Conservation (phyloP, 2,329 filamentous ascomycete genomes). For the Aaosphaeria arxii region DNA sequence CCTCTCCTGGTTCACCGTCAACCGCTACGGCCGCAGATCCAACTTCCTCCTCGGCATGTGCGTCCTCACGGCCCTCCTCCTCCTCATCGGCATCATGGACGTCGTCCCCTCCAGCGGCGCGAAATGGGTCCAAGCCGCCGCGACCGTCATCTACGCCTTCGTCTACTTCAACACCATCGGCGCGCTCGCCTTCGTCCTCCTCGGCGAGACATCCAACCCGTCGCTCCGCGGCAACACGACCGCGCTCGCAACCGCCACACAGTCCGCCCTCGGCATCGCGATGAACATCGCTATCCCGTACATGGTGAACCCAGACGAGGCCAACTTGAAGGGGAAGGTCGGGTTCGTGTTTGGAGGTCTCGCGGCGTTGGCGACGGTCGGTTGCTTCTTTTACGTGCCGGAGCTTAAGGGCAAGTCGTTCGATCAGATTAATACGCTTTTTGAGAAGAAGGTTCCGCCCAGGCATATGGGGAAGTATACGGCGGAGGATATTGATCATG, state of each 20-base stretch:
- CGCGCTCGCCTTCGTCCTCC: conserved; percentile 81
- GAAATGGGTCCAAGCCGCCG: conserved; percentile 43
- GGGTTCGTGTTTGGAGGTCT: conserved; percentile 40
- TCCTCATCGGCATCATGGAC: conserved; percentile 47
- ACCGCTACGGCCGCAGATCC: conserved; percentile 68
- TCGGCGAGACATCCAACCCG: conserved; percentile 75
- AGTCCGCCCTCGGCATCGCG: conserved; percentile 35
- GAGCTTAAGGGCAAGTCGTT: conserved; percentile 38
- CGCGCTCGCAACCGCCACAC: conserved; percentile 44
- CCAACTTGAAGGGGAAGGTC: conserved; percentile 37
- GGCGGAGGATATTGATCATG: neutral
- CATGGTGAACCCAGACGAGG: conserved; percentile 40
- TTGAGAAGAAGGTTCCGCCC: conserved; percentile 26
- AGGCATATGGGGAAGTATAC: conserved; percentile 9
- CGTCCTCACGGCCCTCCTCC: conserved; percentile 65
- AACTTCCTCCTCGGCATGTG: conserved; percentile 69
- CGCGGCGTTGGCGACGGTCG: conserved; percentile 23
- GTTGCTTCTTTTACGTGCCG: conserved; percentile 36
- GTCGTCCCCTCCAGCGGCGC: conserved; percentile 53
- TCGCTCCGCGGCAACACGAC: conserved; percentile 73
- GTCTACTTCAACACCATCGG: conserved; percentile 82
- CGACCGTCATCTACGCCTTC: conserved; percentile 45
- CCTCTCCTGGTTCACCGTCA: conserved; percentile 72
- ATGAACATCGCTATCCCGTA: conserved; percentile 35
- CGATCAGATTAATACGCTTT: conserved; percentile 39